Evolutionary conservation across 192 early-diverging fungal genomes (phyloP).

Genomic region (Mortierella claussenii): DNA sequence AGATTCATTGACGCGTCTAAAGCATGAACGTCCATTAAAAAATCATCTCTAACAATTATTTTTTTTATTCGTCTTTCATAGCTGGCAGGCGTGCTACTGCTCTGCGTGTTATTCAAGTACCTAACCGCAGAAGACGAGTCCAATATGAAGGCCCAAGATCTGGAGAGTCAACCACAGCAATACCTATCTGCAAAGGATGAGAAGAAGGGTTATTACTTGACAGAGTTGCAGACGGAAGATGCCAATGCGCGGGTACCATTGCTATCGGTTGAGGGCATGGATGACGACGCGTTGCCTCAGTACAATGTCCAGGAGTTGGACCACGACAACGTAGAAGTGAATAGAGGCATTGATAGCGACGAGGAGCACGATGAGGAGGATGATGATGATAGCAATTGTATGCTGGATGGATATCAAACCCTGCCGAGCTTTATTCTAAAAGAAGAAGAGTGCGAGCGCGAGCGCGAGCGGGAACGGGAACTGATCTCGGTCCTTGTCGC

Average conservation of each 20-base stretch:
- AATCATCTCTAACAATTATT: too few species aligned
- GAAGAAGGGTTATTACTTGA: slow-evolving; percentile 6
- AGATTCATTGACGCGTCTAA: too few species aligned
- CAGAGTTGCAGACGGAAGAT: slow-evolving; percentile 22
- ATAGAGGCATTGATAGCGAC: not conserved
- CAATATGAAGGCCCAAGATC: not conserved
- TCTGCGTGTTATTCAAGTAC: slow-evolving; percentile 35
- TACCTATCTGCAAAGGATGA: not conserved
- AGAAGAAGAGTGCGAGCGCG: too few species aligned
- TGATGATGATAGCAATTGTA: not conserved
- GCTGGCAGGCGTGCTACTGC: slow-evolving; percentile 25
- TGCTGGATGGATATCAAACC: not conserved
- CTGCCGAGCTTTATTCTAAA: too few species aligned
- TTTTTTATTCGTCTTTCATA: slow-evolving; percentile 2
- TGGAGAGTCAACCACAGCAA: slow-evolving; percentile 1
- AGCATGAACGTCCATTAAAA: too few species aligned
- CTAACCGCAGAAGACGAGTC: slow-evolving; percentile 12
- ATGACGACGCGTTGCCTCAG: not conserved
- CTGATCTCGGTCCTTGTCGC: too few species aligned
- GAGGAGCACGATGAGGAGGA: slow-evolving; percentile 1
- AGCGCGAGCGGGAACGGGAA: too few species aligned
- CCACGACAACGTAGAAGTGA: not conserved
- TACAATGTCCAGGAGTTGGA: not conserved
- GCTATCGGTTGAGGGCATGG: slow-evolving; percentile 3
- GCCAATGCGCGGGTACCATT: slow-evolving; percentile 15